Base-by-base conservation (phyloP, 2,329 filamentous ascomycete species). In the Whalleya microplaca region DNA sequence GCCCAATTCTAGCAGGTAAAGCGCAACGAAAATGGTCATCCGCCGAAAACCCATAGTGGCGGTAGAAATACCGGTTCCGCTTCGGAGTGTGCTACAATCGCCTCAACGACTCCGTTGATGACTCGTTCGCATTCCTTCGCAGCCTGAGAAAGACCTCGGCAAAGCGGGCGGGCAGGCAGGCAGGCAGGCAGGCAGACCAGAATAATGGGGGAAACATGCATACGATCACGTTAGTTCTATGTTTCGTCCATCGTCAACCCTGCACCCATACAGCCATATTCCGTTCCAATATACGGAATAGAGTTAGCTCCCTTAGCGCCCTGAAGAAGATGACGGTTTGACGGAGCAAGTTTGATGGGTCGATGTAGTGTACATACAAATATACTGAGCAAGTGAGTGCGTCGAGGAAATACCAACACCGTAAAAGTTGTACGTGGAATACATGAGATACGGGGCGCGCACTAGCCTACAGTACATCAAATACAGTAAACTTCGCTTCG, bases 251-350 rank as follows among this genome's bases (percentile, higher is more conserved):
- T 37, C 32, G 10, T 37, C 32, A 37, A 37, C 32, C 32, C 32
- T 37, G 14, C 32, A 5, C 6, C 7, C 32, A 37, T 12, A 12
- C 3, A 37, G 32, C 14, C 7, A 12, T 12, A 3, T 37, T 12
- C 32, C 9, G 4, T 37, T n/a, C n/a, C n/a, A n/a, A n/a, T n/a
- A n/a, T n/a, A n/a, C n/a, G n/a, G n/a, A n/a, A n/a, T n/a, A n/a
- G n/a, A n/a, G n/a, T n/a, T n/a, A n/a, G n/a, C n/a, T n/a, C n/a
- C n/a, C n/a, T 27, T 29, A 21, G 42, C 19, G 55, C 50, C n/a
- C 29, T 42, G 44, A 49, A 62, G n/a, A n/a, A 55, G 42, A 63
- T 61, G 57, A 63, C 60, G 60, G 58, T 60, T 57, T 57, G 56
- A 27, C 44, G 42, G 48, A 48, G 23, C 44, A 44, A 49, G 8